A percentile compares a stretch with the other conserved stretches of the same genome.
Conservation (phyloP, 2,329 filamentous ascomycete genomes). For the Rutstroemia sp. region DNA sequence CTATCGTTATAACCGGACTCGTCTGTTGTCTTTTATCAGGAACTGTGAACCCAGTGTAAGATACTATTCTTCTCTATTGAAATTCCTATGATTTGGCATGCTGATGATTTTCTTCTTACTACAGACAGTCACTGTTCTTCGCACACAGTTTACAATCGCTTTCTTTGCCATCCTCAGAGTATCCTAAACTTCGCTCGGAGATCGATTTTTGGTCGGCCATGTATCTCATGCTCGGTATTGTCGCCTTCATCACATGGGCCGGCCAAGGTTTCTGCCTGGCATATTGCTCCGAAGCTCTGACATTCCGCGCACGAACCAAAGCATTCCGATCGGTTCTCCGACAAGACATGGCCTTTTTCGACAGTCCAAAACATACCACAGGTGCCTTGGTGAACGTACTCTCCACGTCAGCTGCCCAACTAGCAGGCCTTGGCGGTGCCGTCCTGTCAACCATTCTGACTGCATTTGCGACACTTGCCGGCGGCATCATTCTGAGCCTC, state of each 20-base stretch:
- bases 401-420: slow-evolving; percentile 58
- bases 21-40: no score
- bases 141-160: no score
- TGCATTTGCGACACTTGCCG: slow-evolving; percentile 59
- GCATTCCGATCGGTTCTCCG: slow-evolving; percentile 58
- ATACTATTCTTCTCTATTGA: no score
- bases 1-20: no score
- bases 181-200: no score
- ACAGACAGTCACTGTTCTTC: no score
- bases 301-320: slow-evolving; percentile 55
- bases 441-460: slow-evolving; percentile 64
- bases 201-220: slow-evolving; percentile 35
- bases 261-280: slow-evolving; percentile 47
- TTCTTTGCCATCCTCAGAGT: no score
- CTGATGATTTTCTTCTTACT: no score
- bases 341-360: slow-evolving; percentile 65
- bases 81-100: no score
- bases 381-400: slow-evolving; percentile 58
- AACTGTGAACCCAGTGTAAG: no score
- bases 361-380: slow-evolving; percentile 55
- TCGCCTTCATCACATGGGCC: slow-evolving; percentile 55
- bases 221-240: slow-evolving; percentile 44
- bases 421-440: slow-evolving; percentile 63
- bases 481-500: slow-evolving; percentile 60
- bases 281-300: slow-evolving; percentile 53